Evolutionary conservation across 108 stramenopile genomes (phyloP).

Genomic region (Epipyxis sp.): DNA sequence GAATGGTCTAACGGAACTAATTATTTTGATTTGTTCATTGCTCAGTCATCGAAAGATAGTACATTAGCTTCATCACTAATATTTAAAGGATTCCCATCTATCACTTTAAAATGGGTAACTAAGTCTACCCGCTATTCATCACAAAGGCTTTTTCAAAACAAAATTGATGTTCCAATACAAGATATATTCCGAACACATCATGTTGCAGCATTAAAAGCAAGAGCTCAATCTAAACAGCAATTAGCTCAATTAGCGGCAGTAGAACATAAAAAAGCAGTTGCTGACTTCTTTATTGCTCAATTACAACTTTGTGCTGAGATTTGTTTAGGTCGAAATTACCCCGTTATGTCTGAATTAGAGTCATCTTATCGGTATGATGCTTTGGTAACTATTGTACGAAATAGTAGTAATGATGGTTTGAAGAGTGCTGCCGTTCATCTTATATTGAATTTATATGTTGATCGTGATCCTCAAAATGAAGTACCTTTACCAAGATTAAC

Average conservation of each 20-base stretch:
- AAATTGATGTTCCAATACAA: neutral
- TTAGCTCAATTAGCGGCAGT: neutral
- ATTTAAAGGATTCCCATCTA: neutral
- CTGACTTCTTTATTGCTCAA: constrained; percentile 39
- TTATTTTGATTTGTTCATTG: neutral
- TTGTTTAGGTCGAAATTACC: constrained; percentile 46
- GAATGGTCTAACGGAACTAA: neutral
- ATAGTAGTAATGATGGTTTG: constrained; percentile 18
- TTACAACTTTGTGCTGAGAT: constrained; percentile 39
- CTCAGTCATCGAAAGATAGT: neutral
- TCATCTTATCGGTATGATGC: constrained; percentile 18
- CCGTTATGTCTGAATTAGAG: constrained; percentile 34
- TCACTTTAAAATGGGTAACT: neutral
- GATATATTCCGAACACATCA: no score
- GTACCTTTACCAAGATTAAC: constrained; percentile 33
- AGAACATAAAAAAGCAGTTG: neutral
- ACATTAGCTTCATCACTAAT: neutral
- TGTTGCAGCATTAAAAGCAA: neutral
- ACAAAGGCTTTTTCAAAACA: neutral
- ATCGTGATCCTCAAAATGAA: constrained; percentile 32
- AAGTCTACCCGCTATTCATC: neutral
- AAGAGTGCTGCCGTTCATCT: constrained; percentile 26
- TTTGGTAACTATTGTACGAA: constrained; percentile 20
- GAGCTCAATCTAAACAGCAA: neutral
- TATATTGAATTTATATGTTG: constrained; percentile 36